phyloP scores from a whole-genome alignment of 345 rosid species.

The Psidium friedrichsthalianum region DNA sequence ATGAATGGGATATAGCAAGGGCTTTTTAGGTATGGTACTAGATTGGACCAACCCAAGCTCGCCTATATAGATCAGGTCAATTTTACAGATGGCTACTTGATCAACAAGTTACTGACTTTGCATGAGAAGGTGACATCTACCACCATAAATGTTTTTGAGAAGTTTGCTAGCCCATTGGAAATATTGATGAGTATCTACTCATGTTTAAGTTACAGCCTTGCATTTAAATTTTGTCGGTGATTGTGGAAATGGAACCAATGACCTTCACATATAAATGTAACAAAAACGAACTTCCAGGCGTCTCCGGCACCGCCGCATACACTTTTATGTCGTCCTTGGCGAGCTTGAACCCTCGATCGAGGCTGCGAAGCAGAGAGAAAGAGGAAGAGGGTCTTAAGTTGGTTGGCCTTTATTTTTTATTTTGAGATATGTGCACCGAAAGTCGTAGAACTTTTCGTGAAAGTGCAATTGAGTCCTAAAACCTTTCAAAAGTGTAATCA shows the following conservation, averaged over 20 bases:
- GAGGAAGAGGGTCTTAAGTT: neutral
- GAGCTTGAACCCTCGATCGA: neutral
- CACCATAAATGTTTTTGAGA: neutral
- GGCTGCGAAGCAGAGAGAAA: neutral
- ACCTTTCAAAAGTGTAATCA: too few species aligned
- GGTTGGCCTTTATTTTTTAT: neutral
- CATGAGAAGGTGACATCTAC: neutral
- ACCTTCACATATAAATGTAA: too few species aligned
- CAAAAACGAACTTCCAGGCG: constrained; percentile 28
- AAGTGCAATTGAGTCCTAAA: too few species aligned
- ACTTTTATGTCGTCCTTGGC: constrained; percentile 66
- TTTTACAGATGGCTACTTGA: neutral
- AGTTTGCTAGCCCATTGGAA: neutral
- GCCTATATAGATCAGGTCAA: neutral
- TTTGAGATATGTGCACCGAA: too few species aligned
- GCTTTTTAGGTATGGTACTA: neutral
- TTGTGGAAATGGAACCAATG: neutral
- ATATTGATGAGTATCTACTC: rapidly evolving
- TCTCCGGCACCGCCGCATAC: constrained; percentile 44
- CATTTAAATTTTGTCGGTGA: neutral
- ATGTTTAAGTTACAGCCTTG: neutral
- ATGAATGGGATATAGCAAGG: neutral
- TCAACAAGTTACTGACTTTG: neutral
- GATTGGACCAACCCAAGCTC: neutral
- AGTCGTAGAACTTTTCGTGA: too few species aligned